Evolutionary conservation across 2,329 filamentous ascomycete species (phyloP).

Genomic region (Mycosphaerella arachidis): DNA sequence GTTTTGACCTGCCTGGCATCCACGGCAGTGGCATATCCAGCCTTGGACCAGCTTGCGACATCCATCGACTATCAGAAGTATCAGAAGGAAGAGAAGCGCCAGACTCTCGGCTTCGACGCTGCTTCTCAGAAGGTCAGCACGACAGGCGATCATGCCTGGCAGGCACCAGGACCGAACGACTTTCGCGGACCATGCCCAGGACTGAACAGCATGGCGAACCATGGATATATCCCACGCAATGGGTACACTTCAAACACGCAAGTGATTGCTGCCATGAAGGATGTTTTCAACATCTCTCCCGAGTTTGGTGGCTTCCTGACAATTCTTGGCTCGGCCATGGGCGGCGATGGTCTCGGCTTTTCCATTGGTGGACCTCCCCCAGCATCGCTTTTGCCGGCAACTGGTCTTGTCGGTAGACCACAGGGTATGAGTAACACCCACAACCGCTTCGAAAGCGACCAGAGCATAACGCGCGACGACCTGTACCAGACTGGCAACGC

Average conservation of each 20-base stretch:
- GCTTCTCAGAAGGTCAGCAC: conserved; percentile 23
- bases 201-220: conserved; percentile 27
- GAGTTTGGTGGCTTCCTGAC: background rate
- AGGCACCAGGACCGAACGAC: conserved; percentile 12
- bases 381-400: conserved; percentile 4
- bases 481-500: conserved; percentile 26
- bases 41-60: background rate
- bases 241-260: conserved; percentile 14
- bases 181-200: conserved; percentile 26
- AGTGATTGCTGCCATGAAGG: background rate
- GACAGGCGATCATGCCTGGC: conserved; percentile 26
- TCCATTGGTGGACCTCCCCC: conserved; percentile 21
- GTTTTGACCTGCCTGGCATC: background rate
- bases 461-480: conserved; percentile 25
- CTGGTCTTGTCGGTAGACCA: conserved; percentile 14
- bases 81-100: background rate
- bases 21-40: background rate
- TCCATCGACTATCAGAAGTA: background rate
- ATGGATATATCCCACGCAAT: conserved; percentile 24
- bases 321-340: background rate
- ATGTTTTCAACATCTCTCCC: background rate
- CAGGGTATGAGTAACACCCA: conserved; percentile 30
- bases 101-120: conserved; percentile 23
- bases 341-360: background rate
- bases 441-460: conserved; percentile 36